Evolutionary conservation across 306 rosid species (phyloP).

Genomic region (Arachis hypogaea): DNA sequence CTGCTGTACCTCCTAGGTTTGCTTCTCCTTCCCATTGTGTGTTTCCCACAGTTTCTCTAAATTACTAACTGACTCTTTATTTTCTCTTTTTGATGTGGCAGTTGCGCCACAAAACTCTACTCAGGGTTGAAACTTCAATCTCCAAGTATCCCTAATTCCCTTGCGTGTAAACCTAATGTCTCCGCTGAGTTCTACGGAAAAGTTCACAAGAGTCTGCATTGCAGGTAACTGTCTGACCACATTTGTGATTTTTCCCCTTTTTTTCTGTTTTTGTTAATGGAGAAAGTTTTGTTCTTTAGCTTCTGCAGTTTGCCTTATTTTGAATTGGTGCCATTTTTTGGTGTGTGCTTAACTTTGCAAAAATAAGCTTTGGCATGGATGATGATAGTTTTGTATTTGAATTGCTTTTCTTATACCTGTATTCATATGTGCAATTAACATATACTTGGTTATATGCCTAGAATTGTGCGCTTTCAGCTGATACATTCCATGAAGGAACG

Average conservation of each 20-base stretch:
- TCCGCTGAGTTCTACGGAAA: slow-evolving; percentile 72
- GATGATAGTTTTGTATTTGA: neutral
- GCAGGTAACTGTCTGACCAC: slow-evolving; percentile 52
- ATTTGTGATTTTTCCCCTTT: neutral
- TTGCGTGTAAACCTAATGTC: slow-evolving; percentile 57
- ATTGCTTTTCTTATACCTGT: neutral
- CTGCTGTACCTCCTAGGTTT: slow-evolving; percentile 58
- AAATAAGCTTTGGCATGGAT: neutral
- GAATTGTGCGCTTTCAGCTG: neutral
- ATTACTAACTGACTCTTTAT: slow-evolving; percentile 16
- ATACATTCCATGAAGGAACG: slow-evolving; percentile 9
- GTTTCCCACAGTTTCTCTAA: neutral
- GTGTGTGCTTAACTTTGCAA: slow-evolving; percentile 15
- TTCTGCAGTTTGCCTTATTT: neutral
- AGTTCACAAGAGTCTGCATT: slow-evolving; percentile 64
- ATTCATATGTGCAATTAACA: neutral
- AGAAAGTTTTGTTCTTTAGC: neutral
- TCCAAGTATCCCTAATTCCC: slow-evolving; percentile 43
- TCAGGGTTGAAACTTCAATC: slow-evolving; percentile 84
- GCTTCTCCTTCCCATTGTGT: slow-evolving; percentile 22
- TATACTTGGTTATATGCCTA: slow-evolving; percentile 7
- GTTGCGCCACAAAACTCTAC: slow-evolving; percentile 65
- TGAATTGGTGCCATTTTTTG: slow-evolving; percentile 4
- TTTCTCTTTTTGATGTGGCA: slow-evolving; percentile 31
- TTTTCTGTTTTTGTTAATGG: neutral